Evolutionary conservation across 1,139 yeast genomes (phyloP), one percentile per base, ranked within the genome.

Genomic region (Pichia sp.): DNA sequence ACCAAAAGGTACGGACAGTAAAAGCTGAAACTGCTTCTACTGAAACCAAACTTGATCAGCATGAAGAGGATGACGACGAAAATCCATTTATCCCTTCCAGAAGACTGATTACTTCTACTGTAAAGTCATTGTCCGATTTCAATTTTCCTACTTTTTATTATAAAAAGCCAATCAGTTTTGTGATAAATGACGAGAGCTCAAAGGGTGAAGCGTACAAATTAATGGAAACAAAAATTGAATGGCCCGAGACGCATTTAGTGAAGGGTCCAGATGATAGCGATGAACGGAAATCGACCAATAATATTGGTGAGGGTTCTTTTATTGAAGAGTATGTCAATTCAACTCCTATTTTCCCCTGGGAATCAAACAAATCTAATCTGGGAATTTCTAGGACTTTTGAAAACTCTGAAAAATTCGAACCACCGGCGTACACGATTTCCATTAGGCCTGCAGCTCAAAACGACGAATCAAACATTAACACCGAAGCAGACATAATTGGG

Each of bases 301-400:
- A 7, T 8, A 31, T 31, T 2, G 33, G 10, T 31, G 33, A 31
- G 2, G 10, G 7, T 31, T 31, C 27, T 27, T 27, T 27, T 36
- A 28, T 36, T 27, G 52, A 52, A 36, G 38, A 38, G 6, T 56
- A 57, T 38, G 56, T 54, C n/a, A 37, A 44, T 4, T 42, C 53
- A 5, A 57, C 64, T 45, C 64, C 69, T 3, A 57, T 71, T n/a
- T 71, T 71, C 61, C 76, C 76, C 2, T 71, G 75, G 75, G 75
- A 69, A 51, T 41, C 27, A 28, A 32, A 39, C 3, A 23, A 33
- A 4, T 7, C 42, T 10, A 8, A 26, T 3, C 29, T 36, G 10
- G 8, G 34, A 5, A 37, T 39, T 11, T 38, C 57, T 6, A 47
- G 61, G 39, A 46, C 55, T 2, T 58, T 57, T 36, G 29, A 40